These are phyloP conservation scores for Pinus albicaulis DNA, from an alignment of 75 land plant species.

Conservation along the genomic window DNA sequence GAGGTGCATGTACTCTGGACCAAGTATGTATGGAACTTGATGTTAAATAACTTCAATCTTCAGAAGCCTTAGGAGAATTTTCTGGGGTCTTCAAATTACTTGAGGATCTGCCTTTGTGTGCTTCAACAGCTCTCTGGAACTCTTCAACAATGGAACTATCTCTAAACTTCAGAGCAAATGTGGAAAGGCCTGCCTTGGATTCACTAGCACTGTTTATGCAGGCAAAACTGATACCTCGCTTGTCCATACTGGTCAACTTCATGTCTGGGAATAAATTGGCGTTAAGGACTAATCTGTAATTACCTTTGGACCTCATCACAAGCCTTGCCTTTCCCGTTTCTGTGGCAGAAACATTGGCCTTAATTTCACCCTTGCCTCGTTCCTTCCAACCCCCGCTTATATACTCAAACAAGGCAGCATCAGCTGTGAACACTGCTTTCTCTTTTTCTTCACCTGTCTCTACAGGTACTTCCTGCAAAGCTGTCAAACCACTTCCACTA, in stretches of 20 bases:
- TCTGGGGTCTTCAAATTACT: constrained; percentile 58
- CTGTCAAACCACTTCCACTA: not conserved
- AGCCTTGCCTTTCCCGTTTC: constrained; percentile 33
- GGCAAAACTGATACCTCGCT: constrained; percentile 33
- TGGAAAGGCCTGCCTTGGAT: constrained; percentile 21
- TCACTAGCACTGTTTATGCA: constrained; percentile 40
- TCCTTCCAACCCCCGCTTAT: constrained; percentile 46
- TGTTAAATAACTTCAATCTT: constrained; percentile 20
- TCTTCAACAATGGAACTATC: constrained; percentile 25
- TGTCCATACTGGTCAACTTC: constrained; percentile 46
- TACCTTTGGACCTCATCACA: constrained; percentile 49
- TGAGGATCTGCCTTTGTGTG: constrained; percentile 37
- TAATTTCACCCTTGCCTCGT: constrained; percentile 45
- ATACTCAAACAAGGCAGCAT: constrained; percentile 43
- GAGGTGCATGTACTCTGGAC: not conserved
- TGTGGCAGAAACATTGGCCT: constrained; percentile 25
- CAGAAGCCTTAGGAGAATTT: constrained; percentile 65
- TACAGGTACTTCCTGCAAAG: constrained; percentile 34
- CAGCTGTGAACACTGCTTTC: constrained; percentile 40
- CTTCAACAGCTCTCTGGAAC: constrained; percentile 22
- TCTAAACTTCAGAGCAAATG: constrained; percentile 39
- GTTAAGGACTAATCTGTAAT: constrained; percentile 36
- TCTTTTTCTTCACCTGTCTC: constrained; percentile 57
- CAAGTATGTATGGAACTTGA: not conserved
- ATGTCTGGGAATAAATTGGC: constrained; percentile 40